Conservation (phyloP, 805 yeast species). For the Kodamaea neixiangensis region DNA sequence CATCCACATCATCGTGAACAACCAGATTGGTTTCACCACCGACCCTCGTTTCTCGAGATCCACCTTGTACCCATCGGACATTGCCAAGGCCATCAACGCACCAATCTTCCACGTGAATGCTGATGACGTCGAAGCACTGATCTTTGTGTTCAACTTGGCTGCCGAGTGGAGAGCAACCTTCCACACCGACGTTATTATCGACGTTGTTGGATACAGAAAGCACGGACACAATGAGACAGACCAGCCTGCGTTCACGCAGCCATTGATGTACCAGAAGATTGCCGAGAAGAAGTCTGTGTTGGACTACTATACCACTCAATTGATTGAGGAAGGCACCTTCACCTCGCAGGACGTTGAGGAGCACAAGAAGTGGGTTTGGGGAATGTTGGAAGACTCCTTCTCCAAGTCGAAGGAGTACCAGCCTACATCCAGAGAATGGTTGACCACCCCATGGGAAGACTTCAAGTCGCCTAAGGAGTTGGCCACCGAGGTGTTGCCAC, state of each 20-base stretch:
- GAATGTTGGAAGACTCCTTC: conserved; percentile 86
- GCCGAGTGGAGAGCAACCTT: conserved; percentile 98
- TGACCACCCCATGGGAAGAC: conserved; percentile 98
- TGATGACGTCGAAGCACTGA: conserved; percentile 93
- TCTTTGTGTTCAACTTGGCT: conserved; percentile 90
- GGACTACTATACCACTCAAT: conserved; percentile 79
- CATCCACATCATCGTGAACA: conserved; percentile 91
- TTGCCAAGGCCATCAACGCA: conserved; percentile 94
- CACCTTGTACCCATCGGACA: conserved; percentile 96
- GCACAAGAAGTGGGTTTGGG: conserved; percentile 99
- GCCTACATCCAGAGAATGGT: conserved; percentile 95
- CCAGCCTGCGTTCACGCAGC: conserved; percentile 99
- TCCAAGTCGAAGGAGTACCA: conserved; percentile 83
- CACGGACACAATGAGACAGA: conserved; percentile 99
- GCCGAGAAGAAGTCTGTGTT: conserved; percentile 87
- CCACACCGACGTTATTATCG: conserved; percentile 95
- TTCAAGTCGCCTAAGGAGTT: conserved; percentile 97
- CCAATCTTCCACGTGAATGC: conserved; percentile 99
- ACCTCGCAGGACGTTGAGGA: conserved; percentile 87
- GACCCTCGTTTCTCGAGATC: conserved; percentile 98
- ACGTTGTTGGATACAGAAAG: conserved; percentile 97
- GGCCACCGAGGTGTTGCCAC: conserved; percentile 94
- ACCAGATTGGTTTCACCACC: conserved; percentile 99
- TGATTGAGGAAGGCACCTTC: conserved; percentile 85
- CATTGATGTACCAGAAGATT: conserved; percentile 91